Evolutionary conservation across 139 green algal genomes (phyloP).

Genomic region (Chlamydomonas sphaeroides): DNA sequence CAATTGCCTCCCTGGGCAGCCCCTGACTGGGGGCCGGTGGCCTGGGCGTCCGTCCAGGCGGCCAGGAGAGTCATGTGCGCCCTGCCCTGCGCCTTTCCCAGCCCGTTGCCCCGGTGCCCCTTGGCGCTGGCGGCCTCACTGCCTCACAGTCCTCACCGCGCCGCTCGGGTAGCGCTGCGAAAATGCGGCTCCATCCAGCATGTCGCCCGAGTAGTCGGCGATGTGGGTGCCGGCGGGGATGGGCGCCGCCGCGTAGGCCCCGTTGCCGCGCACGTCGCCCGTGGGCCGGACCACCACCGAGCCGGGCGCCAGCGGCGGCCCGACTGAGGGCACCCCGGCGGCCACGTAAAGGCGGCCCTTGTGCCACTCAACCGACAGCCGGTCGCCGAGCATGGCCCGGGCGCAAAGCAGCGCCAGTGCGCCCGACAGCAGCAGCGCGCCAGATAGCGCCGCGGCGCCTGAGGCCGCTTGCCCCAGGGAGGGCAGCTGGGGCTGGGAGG

Average conservation of each 20-base stretch:
- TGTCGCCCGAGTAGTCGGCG: conserved; percentile 62
- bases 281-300: conserved; percentile 50
- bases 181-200: conserved; percentile 57
- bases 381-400: conserved; percentile 45
- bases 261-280: conserved; percentile 58
- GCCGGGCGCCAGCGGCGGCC: conserved; percentile 42
- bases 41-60: no score
- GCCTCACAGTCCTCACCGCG: conserved; percentile 40
- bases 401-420: not conserved
- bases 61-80: no score
- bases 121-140: no score
- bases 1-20: no score
- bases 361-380: conserved; percentile 46
- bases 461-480: not conserved
- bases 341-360: conserved; percentile 57
- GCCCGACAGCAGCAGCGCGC: not conserved
- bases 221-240: conserved; percentile 40
- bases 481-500: not conserved
- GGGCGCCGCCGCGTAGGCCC: conserved; percentile 59
- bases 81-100: no score
- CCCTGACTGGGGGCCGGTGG: no score
- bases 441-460: not conserved
- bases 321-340: conserved; percentile 44
- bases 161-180: conserved; percentile 60
- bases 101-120: no score